Evolutionary conservation across 176 grass and related monocot genomes (phyloP), one percentile per base, ranked within the genome.

Genomic region (Carex myosuroides): DNA sequence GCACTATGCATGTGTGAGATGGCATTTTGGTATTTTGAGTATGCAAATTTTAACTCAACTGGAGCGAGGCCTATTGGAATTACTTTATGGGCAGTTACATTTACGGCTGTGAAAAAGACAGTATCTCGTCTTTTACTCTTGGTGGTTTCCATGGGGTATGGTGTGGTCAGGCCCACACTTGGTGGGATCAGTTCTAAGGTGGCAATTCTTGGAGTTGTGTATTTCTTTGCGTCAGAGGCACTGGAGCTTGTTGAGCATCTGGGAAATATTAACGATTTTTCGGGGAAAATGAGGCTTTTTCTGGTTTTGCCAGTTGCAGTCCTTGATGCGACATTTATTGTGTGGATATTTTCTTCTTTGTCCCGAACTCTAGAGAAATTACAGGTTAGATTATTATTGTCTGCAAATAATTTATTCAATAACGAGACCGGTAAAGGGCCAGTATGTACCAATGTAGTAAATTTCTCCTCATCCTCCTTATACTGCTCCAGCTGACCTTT

Each of bases 1-100:
- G 96, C 96, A 61, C 88, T 99, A 87, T 93, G 96, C 85, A 99
- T 99, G 96, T 99, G 96, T 3, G 93, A 99, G 89, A 99, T 99
- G 96, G 87, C 96, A 79, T 92, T 99, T 77, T 95, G 93, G 96
- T 99, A 93, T 57, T 99, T 99, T 85, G 96, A 99, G 85, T 94
- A 95, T 89, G 90, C 89, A 66, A 99, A 99, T 83, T 93, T 99
- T 33, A 99, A 99, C 87, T 91, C 93, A 39, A 99, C 89, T 52
- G 96, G 96, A 77, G 84, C 81, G 66, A 91, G 96, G 83, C 96
- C 96, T 66, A 94, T 95, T 86, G 96, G 89, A 67, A 94, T 99
- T 84, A 99, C 96, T 52, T 85, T 99, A 82, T 99, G 96, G 96
- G 96, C 96, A 33, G 96, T 99, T 88, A 93, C 93, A 87, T 99